These are phyloP conservation scores for Cordyceps cateniannulata DNA, from an alignment of 2,329 filamentous ascomycete species.

Conservation along the genomic window DNA sequence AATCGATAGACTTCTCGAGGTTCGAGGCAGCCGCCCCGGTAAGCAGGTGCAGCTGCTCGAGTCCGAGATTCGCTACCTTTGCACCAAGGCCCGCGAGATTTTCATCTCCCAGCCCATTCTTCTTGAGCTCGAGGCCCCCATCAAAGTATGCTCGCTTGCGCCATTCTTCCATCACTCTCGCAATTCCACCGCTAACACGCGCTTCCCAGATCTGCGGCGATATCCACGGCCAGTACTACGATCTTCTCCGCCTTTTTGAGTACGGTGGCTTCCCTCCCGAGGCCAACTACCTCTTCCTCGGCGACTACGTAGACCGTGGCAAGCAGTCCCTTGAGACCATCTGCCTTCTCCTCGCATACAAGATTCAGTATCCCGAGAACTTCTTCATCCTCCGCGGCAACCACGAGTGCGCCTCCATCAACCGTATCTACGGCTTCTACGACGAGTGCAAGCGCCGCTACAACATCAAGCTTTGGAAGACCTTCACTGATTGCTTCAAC, in stretches of 20 bases:
- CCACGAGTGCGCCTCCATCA: conserved; percentile 98
- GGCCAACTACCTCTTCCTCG: conserved; percentile 98
- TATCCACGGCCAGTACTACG: conserved; percentile 99
- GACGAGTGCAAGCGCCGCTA: conserved; percentile 99
- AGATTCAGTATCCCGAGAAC: conserved; percentile 99
- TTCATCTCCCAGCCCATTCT: conserved; percentile 99
- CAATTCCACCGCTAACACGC: neutral
- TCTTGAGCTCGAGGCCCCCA: conserved; percentile 94
- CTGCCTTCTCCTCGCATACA: conserved; percentile 92
- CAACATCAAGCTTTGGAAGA: conserved; percentile 99
- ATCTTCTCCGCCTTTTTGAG: conserved; percentile 93
- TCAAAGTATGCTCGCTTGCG: conserved; percentile 68
- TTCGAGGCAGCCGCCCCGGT: conserved; percentile 92
- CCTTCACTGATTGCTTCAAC: conserved; percentile 99
- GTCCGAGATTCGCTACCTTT: conserved; percentile 92
- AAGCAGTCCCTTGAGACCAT: conserved; percentile 99
- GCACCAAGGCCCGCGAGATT: conserved; percentile 97
- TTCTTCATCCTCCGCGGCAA: conserved; percentile 98
- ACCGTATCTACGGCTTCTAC: conserved; percentile 99
- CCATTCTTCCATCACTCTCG: conserved; percentile 3
- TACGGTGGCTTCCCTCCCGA: conserved; percentile 97
- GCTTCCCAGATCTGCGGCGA: conserved; percentile 84
- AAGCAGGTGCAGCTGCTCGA: conserved; percentile 98
- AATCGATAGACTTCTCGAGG: conserved; percentile 96
- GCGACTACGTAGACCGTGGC: conserved; percentile 97